Evolutionary conservation across 2,329 filamentous ascomycete genomes (phyloP).

Genomic region (Fusarium xyrophilum): DNA sequence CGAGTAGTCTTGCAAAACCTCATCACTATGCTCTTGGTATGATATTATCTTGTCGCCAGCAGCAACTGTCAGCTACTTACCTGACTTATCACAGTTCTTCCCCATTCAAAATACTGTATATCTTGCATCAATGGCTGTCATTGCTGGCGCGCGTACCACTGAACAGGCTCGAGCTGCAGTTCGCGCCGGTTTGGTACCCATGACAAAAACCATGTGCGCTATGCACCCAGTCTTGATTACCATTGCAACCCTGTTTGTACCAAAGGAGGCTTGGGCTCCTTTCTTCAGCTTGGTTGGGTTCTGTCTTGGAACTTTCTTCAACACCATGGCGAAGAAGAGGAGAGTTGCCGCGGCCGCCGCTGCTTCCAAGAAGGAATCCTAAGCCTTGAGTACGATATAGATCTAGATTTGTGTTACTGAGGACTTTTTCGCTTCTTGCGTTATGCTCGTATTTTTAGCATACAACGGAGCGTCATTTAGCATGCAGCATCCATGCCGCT

Average conservation of each 20-base stretch:
- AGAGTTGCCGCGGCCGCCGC: slow-evolving; percentile 35
- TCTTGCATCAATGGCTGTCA: slow-evolving; percentile 19
- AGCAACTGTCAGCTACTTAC: neutral
- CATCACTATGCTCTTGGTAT: slow-evolving; percentile 5
- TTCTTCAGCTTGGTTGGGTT: slow-evolving; percentile 17
- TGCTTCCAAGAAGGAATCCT: neutral
- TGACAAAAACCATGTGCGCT: slow-evolving; percentile 17
- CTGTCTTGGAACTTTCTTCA: slow-evolving; percentile 8
- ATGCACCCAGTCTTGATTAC: slow-evolving; percentile 7
- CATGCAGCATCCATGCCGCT: neutral
- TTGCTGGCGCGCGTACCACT: slow-evolving; percentile 14
- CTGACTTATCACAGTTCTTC: neutral
- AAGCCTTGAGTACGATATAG: neutral
- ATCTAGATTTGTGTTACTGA: neutral
- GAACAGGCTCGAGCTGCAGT: slow-evolving; percentile 12
- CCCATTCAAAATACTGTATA: slow-evolving; percentile 21
- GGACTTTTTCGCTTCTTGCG: neutral
- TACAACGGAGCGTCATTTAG: neutral
- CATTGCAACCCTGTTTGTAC: slow-evolving; percentile 1
- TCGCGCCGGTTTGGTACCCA: neutral
- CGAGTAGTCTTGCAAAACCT: neutral
- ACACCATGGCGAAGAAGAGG: slow-evolving; percentile 13
- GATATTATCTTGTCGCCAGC: neutral
- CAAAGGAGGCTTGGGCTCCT: neutral
- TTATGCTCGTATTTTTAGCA: neutral